phyloP scores from a whole-genome alignment of 441 rosid species.

The Brassica balearica region DNA sequence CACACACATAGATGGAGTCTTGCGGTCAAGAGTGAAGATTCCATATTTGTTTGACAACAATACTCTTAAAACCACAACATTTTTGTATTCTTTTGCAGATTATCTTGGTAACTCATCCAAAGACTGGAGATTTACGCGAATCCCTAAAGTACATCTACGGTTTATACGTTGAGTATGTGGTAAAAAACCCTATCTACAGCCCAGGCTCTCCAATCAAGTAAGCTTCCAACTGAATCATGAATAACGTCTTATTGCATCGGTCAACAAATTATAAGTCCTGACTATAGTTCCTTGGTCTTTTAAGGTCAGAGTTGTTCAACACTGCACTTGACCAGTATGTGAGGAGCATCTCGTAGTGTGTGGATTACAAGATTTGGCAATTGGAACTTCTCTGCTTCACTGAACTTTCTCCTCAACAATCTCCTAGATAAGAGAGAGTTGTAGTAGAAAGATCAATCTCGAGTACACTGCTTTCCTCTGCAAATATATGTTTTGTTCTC shows the following conservation, averaged over 20 bases:
- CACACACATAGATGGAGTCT: too few relatives aligned
- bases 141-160: constrained; percentile 79
- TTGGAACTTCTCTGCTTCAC: constrained; percentile 22
- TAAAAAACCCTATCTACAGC: constrained; percentile 77
- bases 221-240: constrained; percentile 20
- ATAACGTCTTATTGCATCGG: not conserved
- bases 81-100: not conserved
- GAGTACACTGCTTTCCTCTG: constrained; percentile 11
- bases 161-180: constrained; percentile 86
- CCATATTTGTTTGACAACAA: not conserved
- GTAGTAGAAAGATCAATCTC: constrained; percentile 4
- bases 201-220: constrained; percentile 91
- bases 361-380: constrained; percentile 32
- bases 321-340: constrained; percentile 81
- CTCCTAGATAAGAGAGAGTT: constrained; percentile 36
- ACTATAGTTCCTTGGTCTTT: constrained; percentile 28
- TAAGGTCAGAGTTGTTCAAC: constrained; percentile 82
- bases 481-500: constrained; percentile 19
- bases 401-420: not conserved
- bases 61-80: constrained; percentile 11
- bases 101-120: constrained; percentile 3
- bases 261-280: not conserved
- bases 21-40: not conserved
- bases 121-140: constrained; percentile 40
- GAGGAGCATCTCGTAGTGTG: constrained; percentile 71